Base-by-base conservation (phyloP, 768 basidiomycete genomes). In the Phlebiopsis flavidoalba region DNA sequence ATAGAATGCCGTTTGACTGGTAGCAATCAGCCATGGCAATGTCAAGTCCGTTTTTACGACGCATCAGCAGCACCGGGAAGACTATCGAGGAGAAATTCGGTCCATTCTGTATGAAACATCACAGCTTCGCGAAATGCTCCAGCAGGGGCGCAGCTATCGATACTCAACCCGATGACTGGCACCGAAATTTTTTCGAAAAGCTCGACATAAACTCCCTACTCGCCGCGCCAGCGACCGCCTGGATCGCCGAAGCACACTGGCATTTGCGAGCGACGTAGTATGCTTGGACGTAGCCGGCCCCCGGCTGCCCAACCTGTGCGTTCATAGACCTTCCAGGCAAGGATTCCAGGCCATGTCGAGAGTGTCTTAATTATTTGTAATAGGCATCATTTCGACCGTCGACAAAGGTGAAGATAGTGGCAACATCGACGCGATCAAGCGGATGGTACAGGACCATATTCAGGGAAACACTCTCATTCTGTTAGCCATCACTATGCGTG, bases 381-480 rank as follows among this genome's bases (percentile, higher is more conserved):
- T 49, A 84, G 83, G 83, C 40, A 73, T 88, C 26, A 88, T 87
- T 53, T 83, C 81, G 0, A 83, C 79, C 31, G 80, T 83, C 17
- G 56, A 54, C 12, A 48, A 36, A 11, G 54, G 48, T 8, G 54
- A 63, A 15, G 59, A 60, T 35, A 37, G 52, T 8, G 50, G 56
- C 8, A 61, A 89, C 55, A 84, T 88, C 24, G 75, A 77, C 0
- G 78, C 87, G 1, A 83, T 90, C 33, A 76, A 81, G 58, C 74
- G 73, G 1, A 73, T 89, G 1, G 83, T 86, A 0, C 71, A 76
- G 0, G 72, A 80, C 0, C 88, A 88, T 61, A 89, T 90, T 61
- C 26, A 58, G 17, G 79, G 80, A 0, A 88, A 77, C 53, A 88
- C 87, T 17, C 79, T 83, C 1, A 79, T 84, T 19, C 69, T 90